Evolutionary conservation across 202 grass and related monocot species (phyloP).

Genomic region (Setaria viridis): DNA sequence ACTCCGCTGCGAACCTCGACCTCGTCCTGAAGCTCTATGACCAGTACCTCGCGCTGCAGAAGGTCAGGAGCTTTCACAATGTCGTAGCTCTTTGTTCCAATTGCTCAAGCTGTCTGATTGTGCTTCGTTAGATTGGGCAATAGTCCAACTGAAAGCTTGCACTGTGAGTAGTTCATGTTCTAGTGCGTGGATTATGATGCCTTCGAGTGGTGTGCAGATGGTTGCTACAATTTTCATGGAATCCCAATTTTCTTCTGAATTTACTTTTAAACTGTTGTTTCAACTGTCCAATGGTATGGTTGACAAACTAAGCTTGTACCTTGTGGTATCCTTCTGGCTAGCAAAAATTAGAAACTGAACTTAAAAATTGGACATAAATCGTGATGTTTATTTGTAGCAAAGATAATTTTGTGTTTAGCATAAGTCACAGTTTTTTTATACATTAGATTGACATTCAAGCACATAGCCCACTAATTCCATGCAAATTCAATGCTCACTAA

Average conservation of each 20-base stretch:
- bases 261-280: conserved; percentile 16
- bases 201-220: background rate
- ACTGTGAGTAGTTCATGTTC: background rate
- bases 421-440: background rate
- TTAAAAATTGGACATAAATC: background rate
- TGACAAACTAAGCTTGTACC: background rate
- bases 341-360: background rate
- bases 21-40: conserved; percentile 89
- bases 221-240: background rate
- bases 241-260: background rate
- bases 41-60: conserved; percentile 74
- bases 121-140: background rate
- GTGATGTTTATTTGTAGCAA: background rate
- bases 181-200: background rate
- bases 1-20: conserved; percentile 76
- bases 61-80: conserved; percentile 56
- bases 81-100: background rate
- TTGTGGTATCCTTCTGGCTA: background rate
- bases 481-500: background rate
- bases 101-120: background rate
- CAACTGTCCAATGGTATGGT: background rate
- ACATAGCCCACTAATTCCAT: background rate
- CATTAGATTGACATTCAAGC: background rate
- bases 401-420: background rate
- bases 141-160: background rate